Conservation (phyloP, 768 basidiomycete species). For the Mycena epipterygia region DNA sequence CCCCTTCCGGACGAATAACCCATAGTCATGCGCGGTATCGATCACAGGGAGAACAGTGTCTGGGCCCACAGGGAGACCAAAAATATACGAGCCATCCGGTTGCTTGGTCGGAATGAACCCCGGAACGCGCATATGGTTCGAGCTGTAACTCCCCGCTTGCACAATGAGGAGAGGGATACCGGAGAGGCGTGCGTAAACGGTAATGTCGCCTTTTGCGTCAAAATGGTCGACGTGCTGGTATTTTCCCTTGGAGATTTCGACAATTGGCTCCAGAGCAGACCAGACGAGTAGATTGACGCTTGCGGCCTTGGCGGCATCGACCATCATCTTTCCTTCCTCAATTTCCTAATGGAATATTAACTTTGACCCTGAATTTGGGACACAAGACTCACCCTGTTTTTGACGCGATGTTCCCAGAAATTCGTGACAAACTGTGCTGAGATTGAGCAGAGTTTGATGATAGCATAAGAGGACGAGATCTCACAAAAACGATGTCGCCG, state of each 20-base stretch:
- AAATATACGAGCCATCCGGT: neutral
- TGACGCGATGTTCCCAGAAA: constrained; percentile 11
- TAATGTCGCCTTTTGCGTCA: constrained; percentile 9
- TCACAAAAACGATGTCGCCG: constrained; percentile 17
- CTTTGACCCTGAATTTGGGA: neutral
- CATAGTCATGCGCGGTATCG: constrained; percentile 19
- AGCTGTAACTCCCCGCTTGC: constrained; percentile 11
- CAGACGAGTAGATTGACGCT: constrained; percentile 10
- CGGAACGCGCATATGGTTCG: neutral
- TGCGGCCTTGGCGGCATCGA: constrained; percentile 13
- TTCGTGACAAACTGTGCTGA: constrained; percentile 20
- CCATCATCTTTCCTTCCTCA: constrained; percentile 18
- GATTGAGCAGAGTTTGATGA: neutral
- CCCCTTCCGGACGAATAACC: constrained; percentile 14
- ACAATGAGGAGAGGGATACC: constrained; percentile 9
- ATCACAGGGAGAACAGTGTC: neutral
- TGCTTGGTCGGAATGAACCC: neutral
- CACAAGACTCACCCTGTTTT: neutral
- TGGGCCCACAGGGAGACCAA: neutral
- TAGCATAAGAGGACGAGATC: neutral
- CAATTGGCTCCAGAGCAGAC: neutral
- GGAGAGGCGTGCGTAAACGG: constrained; percentile 10
- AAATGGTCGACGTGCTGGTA: constrained; percentile 3
- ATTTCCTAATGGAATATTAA: constrained; percentile 8
- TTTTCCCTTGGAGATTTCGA: constrained; percentile 11